Evolutionary conservation across 306 rosid species (phyloP), one percentile per base, ranked within the genome.

Genomic region (Quillaja saponaria): DNA sequence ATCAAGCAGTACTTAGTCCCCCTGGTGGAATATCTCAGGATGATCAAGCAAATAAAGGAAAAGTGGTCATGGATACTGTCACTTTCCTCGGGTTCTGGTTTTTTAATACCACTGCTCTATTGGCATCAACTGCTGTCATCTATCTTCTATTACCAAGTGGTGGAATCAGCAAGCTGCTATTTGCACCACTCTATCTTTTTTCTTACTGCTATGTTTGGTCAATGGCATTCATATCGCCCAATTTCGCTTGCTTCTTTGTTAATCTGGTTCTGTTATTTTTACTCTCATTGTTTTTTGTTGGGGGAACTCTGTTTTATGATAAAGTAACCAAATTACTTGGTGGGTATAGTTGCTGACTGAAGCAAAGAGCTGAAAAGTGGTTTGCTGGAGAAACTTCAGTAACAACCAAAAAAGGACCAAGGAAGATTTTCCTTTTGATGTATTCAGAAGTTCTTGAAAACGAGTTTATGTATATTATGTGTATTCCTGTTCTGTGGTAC

Each of bases 121-220:
- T 25, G 6, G 35, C 40, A 12, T 69, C 74, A 7, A 41, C 60
- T 60, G 28, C 60, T 54, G 60, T 69, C 67, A 69, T 69, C 34
- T 69, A 55, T 50, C 51, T 60, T 4, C 55, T 69, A 2, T 49
- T 69, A 67, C 74, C 74, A 3, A 46, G 74, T 28, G 74, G 74
- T 45, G 52, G 67, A 10, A 15, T 69, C 11, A 69, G 74, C 13
- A 48, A 59, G 17, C 9, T 69, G 10, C 47, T 69, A 2, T 15
- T 55, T 10, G 3, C 51, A 9, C 74, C 74, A 10, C 68, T 69
- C 5, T 8, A 4, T 17, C 33, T 69, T 0, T 60, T 50, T 42
- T 51, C 61, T 51, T 51, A 47, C 1, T 69, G 74, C 55, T 69
- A 69, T 17, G 54, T 69, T 2, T 51, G 49, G 16, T 40, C 74